Evolutionary conservation across 2,329 filamentous ascomycete species (phyloP).

Genomic region (Cordyceps farinosa): DNA sequence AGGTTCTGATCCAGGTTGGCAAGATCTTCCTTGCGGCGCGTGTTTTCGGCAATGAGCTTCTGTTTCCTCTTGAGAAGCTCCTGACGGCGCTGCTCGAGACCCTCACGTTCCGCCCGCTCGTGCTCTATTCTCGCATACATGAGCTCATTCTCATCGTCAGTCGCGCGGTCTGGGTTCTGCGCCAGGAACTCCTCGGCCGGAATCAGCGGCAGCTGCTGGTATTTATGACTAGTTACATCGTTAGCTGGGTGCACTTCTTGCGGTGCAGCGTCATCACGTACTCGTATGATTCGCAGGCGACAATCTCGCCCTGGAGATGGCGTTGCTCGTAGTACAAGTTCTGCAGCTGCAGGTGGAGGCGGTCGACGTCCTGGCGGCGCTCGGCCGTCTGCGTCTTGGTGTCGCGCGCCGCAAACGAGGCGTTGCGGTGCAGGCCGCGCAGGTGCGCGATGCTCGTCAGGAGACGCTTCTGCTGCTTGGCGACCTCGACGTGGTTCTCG

Average conservation of each 20-base stretch:
- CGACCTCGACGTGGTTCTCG: slow-evolving; percentile 56
- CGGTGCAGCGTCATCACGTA: slow-evolving; percentile 43
- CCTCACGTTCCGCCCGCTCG: slow-evolving; percentile 79
- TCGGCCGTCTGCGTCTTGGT: slow-evolving; percentile 86
- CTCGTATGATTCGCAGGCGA: slow-evolving; percentile 88
- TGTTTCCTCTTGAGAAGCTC: slow-evolving; percentile 65
- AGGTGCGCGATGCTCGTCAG: slow-evolving; percentile 75
- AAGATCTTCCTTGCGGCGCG: slow-evolving; percentile 88
- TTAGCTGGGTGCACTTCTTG: slow-evolving; percentile 12
- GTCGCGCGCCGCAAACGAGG: slow-evolving; percentile 74
- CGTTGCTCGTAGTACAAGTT: slow-evolving; percentile 96
- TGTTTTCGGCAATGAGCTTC: slow-evolving; percentile 68
- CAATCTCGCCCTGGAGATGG: slow-evolving; percentile 85
- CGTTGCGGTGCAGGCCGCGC: slow-evolving; percentile 77
- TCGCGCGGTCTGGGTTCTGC: slow-evolving; percentile 69
- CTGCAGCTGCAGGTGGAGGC: slow-evolving; percentile 85
- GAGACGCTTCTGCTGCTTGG: slow-evolving; percentile 75
- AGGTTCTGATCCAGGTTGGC: slow-evolving; percentile 87
- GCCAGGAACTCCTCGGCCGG: slow-evolving; percentile 76
- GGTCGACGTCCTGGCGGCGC: slow-evolving; percentile 85
- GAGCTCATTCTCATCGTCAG: slow-evolving; percentile 70
- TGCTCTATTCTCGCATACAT: slow-evolving; percentile 91
- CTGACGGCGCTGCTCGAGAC: slow-evolving; percentile 78
- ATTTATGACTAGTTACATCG: slow-evolving; percentile 67
- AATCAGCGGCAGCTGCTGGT: slow-evolving; percentile 81